Evolutionary conservation across 257 asterid species (phyloP).

Genomic region (Galeopsis tetrahit): DNA sequence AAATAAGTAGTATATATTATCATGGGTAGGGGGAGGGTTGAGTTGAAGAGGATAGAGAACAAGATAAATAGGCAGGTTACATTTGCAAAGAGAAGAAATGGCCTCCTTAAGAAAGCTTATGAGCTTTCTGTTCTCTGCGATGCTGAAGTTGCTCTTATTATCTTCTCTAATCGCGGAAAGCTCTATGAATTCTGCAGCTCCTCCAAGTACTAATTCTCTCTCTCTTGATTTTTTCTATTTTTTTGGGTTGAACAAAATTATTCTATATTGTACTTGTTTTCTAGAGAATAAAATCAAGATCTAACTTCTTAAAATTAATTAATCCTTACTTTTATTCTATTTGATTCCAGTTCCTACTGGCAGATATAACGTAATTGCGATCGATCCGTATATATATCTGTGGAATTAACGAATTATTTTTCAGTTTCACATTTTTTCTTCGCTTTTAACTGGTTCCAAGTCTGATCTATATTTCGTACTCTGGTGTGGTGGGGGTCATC

Average conservation of each 20-base stretch:
- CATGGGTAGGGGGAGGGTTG: slow-evolving; percentile 94
- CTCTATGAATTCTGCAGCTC: slow-evolving; percentile 89
- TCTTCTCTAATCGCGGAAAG: slow-evolving; percentile 94
- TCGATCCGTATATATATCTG: slow-evolving; percentile 1
- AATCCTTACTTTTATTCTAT: not conserved
- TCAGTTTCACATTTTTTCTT: slow-evolving; percentile 28
- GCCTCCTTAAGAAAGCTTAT: slow-evolving; percentile 79
- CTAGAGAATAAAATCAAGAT: not conserved
- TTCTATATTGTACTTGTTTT: not conserved
- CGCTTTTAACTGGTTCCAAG: slow-evolving; percentile 41
- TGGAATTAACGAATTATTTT: slow-evolving; percentile 32
- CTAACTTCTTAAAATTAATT: not conserved
- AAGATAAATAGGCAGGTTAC: slow-evolving; percentile 90
- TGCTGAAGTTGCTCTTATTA: slow-evolving; percentile 81
- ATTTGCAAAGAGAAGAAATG: slow-evolving; percentile 88
- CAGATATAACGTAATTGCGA: not conserved
- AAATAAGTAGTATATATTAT: slow-evolving; percentile 12
- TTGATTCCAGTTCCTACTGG: slow-evolving; percentile 16
- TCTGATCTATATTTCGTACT: slow-evolving; percentile 30
- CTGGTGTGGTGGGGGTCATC: not conserved
- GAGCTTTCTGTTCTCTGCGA: slow-evolving; percentile 84
- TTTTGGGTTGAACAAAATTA: not conserved
- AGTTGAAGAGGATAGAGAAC: slow-evolving; percentile 89
- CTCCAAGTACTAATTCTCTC: slow-evolving; percentile 53
- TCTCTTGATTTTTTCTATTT: not conserved